A percentile compares a stretch with the other conserved stretches of the same genome.
These are phyloP conservation scores for Pseudoperonospora humuli DNA, from an alignment of 352 stramenopile species.

Conservation along the genomic window DNA sequence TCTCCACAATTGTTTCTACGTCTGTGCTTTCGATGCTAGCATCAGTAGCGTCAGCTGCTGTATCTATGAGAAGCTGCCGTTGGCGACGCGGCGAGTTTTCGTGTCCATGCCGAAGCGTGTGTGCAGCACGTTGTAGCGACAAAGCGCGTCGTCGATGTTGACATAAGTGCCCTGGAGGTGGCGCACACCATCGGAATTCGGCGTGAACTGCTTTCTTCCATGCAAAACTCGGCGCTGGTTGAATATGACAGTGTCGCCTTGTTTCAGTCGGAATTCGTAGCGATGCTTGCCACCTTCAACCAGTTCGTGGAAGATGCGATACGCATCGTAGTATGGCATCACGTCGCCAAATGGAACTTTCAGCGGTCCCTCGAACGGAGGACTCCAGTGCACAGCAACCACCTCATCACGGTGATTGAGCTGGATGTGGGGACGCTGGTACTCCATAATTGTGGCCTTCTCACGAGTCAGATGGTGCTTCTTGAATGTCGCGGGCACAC, in stretches of 20 bases:
- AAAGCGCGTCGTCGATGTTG: constrained; percentile 85
- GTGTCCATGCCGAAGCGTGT: constrained; percentile 40
- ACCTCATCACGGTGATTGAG: constrained; percentile 77
- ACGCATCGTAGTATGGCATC: constrained; percentile 73
- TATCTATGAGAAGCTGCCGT: constrained; percentile 70
- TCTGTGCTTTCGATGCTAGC: too few relatives aligned
- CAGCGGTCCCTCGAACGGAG: constrained; percentile 91
- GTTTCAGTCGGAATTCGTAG: constrained; percentile 70
- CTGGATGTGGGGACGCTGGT: constrained; percentile 90
- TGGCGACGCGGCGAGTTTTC: constrained; percentile 63
- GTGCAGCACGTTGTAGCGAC: constrained; percentile 70
- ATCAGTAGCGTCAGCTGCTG: too few relatives aligned
- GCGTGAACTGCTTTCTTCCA: constrained; percentile 65
- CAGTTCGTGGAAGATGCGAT: constrained; percentile 71
- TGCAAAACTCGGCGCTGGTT: constrained; percentile 80
- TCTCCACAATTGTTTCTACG: too few relatives aligned
- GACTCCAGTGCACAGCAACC: constrained; percentile 90
- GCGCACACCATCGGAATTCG: constrained; percentile 58
- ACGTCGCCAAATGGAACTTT: constrained; percentile 69
- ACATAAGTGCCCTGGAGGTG: constrained; percentile 83
- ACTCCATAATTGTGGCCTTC: constrained; percentile 89
- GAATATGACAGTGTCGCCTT: constrained; percentile 80
- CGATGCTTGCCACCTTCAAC: constrained; percentile 64
- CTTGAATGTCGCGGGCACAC: constrained; percentile 90
- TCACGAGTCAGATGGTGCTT: constrained; percentile 89